A percentile compares a stretch with the other conserved stretches of the same genome.
These are phyloP conservation scores for Perkinsus chesapeaki DNA, from an alignment of 169 alveolate genomes.

Conservation along the genomic window DNA sequence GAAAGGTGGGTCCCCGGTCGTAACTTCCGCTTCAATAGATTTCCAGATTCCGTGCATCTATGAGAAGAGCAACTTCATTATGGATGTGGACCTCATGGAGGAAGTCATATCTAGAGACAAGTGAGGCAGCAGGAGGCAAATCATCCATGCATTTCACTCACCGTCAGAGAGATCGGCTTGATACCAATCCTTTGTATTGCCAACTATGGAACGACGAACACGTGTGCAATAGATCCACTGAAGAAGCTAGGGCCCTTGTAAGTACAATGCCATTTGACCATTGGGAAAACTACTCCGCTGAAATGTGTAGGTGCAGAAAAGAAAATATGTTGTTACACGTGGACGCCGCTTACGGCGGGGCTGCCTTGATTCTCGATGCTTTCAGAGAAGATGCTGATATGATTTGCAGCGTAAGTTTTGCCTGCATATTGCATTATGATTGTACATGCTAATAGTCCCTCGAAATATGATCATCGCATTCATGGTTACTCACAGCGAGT, in stretches of 20 bases:
- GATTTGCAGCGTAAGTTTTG: background rate
- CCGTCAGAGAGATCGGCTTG: background rate
- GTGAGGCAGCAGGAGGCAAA: no score
- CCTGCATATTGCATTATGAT: no score
- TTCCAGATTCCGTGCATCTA: background rate
- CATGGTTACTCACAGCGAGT: no score
- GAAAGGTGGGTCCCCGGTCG: background rate
- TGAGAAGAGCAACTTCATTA: background rate
- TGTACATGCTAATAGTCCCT: no score
- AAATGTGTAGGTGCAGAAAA: background rate
- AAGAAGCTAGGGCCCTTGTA: background rate
- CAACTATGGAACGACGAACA: constrained; percentile 17
- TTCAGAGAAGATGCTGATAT: background rate
- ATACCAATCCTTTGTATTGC: constrained; percentile 14
- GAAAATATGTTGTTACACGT: constrained; percentile 16
- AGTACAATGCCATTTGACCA: background rate
- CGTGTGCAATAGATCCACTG: constrained; percentile 9
- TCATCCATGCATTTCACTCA: no score
- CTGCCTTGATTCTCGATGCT: background rate
- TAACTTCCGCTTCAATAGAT: background rate
- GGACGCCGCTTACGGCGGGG: constrained; percentile 34
- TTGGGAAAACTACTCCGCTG: background rate
- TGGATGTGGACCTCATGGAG: background rate
- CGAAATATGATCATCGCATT: no score
- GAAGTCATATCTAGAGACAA: constrained; percentile 2